Evolutionary conservation across 2,329 filamentous ascomycete genomes (phyloP), one percentile per base, ranked within the genome.

Genomic region (Pyrenophora graminea): DNA sequence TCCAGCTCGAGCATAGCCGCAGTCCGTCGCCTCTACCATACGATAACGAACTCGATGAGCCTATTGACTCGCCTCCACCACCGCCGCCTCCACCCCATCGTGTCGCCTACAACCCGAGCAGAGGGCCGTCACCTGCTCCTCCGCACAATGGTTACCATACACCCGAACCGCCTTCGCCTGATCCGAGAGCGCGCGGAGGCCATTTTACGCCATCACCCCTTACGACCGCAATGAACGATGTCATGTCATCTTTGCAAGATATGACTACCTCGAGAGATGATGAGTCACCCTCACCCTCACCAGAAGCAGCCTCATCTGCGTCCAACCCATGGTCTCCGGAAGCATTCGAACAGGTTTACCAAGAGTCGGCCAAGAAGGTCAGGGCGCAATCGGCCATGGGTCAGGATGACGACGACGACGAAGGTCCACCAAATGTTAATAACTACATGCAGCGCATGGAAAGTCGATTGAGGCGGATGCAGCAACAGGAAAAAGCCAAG

Each of bases 391-490:
- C 91, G 3, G 88, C 91, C 0, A 80, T 90, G 66, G 91, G 89
- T 1, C 82, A 68, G 34, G 62, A 66, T n/a, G 74, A 76, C 31
- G 74, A 77, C 39, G 85, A 68, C 27, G 82, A 80, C 40, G 82
- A 81, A 34, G 79, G 84, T 1, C 82, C 85, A 3, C 87, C 89
- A 15, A 85, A 92, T 62, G 78, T 96, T 9, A 89, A 85, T 67
- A 92, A 89, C 65, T 97, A 97, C 65, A 91, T 96, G 4, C 85
- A 94, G 64, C 84, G 91, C 41, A 97, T 97, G 91, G 93, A 97
- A 70, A 88, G 84, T 58, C 85, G 90, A 31, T 76, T 97, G 34
- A 83, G 85, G 41, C 84, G 84, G 55, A 84, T 91, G 79, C 88
- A 92, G 53, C 77, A 80, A 41, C 76, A 70, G 39, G 66, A 63